Evolutionary conservation across 805 yeast genomes (phyloP).

Genomic region (Zygotorulaspora danielsina): DNA sequence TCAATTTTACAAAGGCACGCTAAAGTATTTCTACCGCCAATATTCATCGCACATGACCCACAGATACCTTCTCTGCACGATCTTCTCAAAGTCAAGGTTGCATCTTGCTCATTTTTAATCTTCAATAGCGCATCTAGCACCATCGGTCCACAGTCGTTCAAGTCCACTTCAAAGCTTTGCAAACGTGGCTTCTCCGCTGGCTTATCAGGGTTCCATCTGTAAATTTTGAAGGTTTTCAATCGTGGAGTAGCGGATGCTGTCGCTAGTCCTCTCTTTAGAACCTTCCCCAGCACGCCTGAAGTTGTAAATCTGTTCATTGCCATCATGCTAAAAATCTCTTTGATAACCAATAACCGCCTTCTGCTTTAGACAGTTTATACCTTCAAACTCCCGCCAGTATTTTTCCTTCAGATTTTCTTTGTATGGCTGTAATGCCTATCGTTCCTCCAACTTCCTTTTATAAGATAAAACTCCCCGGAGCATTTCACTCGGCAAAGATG

Average conservation of each 20-base stretch:
- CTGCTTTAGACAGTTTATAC: too few relatives aligned
- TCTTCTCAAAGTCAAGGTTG: constrained; percentile 93
- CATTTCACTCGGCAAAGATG: neutral
- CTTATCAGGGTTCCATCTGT: constrained; percentile 97
- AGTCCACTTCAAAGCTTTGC: constrained; percentile 78
- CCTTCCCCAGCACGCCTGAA: constrained; percentile 8
- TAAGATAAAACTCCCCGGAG: neutral
- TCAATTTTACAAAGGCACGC: constrained; percentile 96
- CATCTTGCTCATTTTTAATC: constrained; percentile 94
- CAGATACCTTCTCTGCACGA: constrained; percentile 99
- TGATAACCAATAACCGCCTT: neutral
- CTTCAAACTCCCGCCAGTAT: too few relatives aligned
- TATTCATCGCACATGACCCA: constrained; percentile 99
- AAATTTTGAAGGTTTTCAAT: constrained; percentile 81
- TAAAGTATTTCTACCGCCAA: constrained; percentile 93
- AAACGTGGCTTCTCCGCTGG: constrained; percentile 88
- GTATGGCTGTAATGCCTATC: too few relatives aligned
- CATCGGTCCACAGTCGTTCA: constrained; percentile 96
- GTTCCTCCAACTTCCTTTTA: neutral
- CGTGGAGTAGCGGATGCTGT: constrained; percentile 51
- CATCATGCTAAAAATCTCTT: neutral
- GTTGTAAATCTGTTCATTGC: neutral
- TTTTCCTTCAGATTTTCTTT: neutral
- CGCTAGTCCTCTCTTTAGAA: constrained; percentile 26
- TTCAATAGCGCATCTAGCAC: constrained; percentile 89